These are phyloP conservation scores for Phytophthora brassicae DNA, from an alignment of 352 stramenopile species.

Conservation along the genomic window DNA sequence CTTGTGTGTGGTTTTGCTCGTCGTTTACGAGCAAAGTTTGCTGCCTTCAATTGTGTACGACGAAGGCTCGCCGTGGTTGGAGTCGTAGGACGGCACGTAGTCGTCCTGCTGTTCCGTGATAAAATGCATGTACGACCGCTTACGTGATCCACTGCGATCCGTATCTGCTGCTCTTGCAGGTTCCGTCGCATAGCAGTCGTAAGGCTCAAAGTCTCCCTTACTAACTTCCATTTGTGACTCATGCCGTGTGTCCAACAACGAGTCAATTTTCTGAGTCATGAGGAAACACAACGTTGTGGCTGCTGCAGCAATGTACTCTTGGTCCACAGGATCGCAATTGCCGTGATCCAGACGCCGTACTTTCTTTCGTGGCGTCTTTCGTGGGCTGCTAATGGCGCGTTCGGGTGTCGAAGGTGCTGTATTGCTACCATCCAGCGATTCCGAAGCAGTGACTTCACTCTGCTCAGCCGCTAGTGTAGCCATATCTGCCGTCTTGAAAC, in stretches of 20 bases:
- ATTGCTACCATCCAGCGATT: conserved; percentile 29
- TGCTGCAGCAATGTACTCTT: conserved; percentile 79
- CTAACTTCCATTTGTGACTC: conserved; percentile 34
- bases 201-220: conserved; percentile 64
- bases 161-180: conserved; percentile 14
- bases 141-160: conserved; percentile 40
- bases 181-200: conserved; percentile 65
- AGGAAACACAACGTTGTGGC: conserved; percentile 81
- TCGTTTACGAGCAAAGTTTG: conserved; percentile 72
- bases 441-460: background rate
- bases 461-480: conserved; percentile 25
- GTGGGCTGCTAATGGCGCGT: conserved; percentile 26
- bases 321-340: conserved; percentile 57
- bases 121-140: conserved; percentile 81
- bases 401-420: conserved; percentile 46
- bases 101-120: conserved; percentile 56
- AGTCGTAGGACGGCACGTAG: conserved; percentile 39
- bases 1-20: conserved; percentile 21
- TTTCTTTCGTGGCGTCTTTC: conserved; percentile 59
- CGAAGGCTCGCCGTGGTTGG: conserved; percentile 35
- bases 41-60: conserved; percentile 74
- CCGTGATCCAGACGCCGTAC: conserved; percentile 43
- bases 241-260: conserved; percentile 62
- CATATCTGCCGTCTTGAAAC: conserved; percentile 32
- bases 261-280: conserved; percentile 86